A percentile compares a stretch with the other conserved stretches of the same genome.
Evolutionary conservation across 495 filamentous ascomycete genomes (phyloP).

Genomic region (Penicillium steckii): DNA sequence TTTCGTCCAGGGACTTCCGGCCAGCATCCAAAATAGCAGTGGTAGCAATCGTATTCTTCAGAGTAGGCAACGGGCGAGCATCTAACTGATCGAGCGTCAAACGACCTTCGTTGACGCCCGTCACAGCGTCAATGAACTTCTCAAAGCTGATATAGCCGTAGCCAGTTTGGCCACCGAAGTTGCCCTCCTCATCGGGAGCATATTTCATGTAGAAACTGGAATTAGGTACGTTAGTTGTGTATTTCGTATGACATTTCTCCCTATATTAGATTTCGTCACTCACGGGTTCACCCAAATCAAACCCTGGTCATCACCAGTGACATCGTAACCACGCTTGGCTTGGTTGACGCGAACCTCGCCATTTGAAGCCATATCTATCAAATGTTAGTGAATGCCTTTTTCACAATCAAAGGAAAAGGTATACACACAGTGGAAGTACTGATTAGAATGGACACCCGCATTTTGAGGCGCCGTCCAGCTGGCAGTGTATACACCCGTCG

Average conservation of each 20-base stretch:
- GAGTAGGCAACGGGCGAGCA: conserved; percentile 73
- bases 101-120: conserved; percentile 68
- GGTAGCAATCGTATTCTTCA: conserved; percentile 86
- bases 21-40: conserved; percentile 90
- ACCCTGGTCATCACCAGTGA: conserved; percentile 74
- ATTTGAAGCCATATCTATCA: conserved; percentile 65
- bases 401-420: neutral
- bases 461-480: conserved; percentile 92
- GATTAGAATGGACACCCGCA: conserved; percentile 89
- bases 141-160: conserved; percentile 95
- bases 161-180: conserved; percentile 86
- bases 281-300: conserved; percentile 82
- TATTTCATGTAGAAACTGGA: conserved; percentile 91
- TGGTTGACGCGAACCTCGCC: conserved; percentile 91
- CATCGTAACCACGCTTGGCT: conserved; percentile 91
- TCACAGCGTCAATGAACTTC: conserved; percentile 91
- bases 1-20: conserved; percentile 76
- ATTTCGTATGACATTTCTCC: neutral
- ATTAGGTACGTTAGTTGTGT: neutral
- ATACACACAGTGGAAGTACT: conserved; percentile 81
- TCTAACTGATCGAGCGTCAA: conserved; percentile 75
- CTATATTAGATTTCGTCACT: conserved; percentile 5
- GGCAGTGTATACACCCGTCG: conserved; percentile 90
- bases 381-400: conserved; percentile 3
- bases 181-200: conserved; percentile 91